phyloP scores from a whole-genome alignment of 257 asterid species.

The Primulina huaijiensis region DNA sequence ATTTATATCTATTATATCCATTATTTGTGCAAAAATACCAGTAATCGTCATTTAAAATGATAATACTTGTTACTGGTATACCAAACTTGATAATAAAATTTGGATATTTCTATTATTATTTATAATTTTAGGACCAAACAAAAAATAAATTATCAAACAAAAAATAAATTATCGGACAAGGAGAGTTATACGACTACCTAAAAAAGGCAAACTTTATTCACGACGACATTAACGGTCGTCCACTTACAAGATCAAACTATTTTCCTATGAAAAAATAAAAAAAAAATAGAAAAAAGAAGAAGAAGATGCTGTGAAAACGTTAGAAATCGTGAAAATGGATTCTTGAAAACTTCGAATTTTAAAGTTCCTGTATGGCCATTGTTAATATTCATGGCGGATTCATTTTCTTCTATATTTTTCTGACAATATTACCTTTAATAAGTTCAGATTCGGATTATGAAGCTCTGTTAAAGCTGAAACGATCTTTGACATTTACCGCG shows the following conservation, averaged over 20 bases:
- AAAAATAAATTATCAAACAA: no score
- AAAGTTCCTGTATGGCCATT: conserved; percentile 42
- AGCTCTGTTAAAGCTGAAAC: conserved; percentile 55
- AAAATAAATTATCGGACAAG: no score
- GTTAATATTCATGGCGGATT: conserved; percentile 33
- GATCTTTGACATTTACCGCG: conserved; percentile 40
- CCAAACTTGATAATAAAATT: no score
- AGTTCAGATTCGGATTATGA: conserved; percentile 47
- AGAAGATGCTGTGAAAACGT: background rate
- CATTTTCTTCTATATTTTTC: conserved; percentile 27
- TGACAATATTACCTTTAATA: conserved; percentile 27
- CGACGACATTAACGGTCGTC: conserved; percentile 41
- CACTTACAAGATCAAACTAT: conserved; percentile 22
- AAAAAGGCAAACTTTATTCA: background rate
- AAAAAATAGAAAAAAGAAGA: no score
- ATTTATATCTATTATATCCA: no score
- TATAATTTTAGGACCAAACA: no score
- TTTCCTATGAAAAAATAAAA: background rate
- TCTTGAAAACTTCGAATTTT: background rate
- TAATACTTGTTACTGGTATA: no score
- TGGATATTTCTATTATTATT: no score
- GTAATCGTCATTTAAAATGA: no score
- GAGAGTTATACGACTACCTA: no score
- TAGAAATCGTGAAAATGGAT: conserved; percentile 4
- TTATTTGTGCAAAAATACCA: no score